phyloP scores from a whole-genome alignment of 2,329 filamentous ascomycete genomes.

The Arachnomyces sp. region DNA sequence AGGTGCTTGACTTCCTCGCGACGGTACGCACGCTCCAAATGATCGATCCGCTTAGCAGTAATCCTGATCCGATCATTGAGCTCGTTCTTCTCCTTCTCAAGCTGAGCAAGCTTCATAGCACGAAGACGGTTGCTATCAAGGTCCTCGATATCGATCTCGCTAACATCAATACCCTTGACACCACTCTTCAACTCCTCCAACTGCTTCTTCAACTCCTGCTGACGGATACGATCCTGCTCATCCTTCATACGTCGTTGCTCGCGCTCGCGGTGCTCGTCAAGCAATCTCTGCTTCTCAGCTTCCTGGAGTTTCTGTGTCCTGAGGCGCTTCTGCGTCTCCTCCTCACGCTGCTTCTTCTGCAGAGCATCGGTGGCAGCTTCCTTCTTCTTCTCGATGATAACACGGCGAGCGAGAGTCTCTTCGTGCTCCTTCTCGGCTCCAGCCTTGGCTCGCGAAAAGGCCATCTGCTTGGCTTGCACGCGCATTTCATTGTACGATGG shows the following conservation, averaged over 20 bases:
- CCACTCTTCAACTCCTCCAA: slow-evolving; percentile 85
- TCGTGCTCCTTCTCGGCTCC: slow-evolving; percentile 88
- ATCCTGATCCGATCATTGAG: slow-evolving; percentile 83
- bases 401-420: slow-evolving; percentile 75
- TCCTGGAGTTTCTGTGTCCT: slow-evolving; percentile 82
- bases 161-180: slow-evolving; percentile 70
- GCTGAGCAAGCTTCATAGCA: slow-evolving; percentile 86
- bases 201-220: slow-evolving; percentile 89
- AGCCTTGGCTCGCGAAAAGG: slow-evolving; percentile 70
- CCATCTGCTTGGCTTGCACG: slow-evolving; percentile 67
- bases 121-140: slow-evolving; percentile 85
- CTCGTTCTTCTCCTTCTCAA: slow-evolving; percentile 97
- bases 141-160: slow-evolving; percentile 64
- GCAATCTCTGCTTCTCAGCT: slow-evolving; percentile 78
- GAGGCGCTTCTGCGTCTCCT: slow-evolving; percentile 76
- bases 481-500: slow-evolving; percentile 77
- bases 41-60: slow-evolving; percentile 91
- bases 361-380: slow-evolving; percentile 84
- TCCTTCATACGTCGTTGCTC: slow-evolving; percentile 78
- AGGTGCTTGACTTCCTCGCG: slow-evolving; percentile 94
- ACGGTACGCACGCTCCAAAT: slow-evolving; percentile 92
- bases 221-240: slow-evolving; percentile 81
- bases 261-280: slow-evolving; percentile 86
- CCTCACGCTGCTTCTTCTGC: slow-evolving; percentile 84
- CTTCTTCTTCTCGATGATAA: slow-evolving; percentile 93